Conservation (phyloP, 2,329 filamentous ascomycete species). For the Fusarium tricinctum region DNA sequence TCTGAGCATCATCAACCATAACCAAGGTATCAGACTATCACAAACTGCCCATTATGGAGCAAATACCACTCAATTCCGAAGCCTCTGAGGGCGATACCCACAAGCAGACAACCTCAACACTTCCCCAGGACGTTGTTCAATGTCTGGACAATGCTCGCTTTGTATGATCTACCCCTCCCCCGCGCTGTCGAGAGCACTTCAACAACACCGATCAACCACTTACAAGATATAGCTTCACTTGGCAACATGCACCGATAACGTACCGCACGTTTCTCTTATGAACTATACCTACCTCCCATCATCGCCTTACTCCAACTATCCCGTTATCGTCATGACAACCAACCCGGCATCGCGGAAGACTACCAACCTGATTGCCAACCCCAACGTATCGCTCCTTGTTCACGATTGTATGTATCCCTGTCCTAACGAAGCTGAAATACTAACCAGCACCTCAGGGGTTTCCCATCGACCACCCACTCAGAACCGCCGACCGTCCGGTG, state of each 20-base stretch:
- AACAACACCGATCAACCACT: conserved; percentile 17
- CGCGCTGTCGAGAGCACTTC: conserved; percentile 28
- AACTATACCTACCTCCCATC: conserved; percentile 97
- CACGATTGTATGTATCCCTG: conserved; percentile 77
- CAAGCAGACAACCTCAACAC: conserved; percentile 75
- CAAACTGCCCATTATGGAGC: conserved; percentile 61
- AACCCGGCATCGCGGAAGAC: conserved; percentile 84
- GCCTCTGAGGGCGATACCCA: conserved; percentile 80
- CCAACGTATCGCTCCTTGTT: conserved; percentile 91
- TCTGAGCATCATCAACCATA: conserved; percentile 30
- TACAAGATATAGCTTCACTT: conserved; percentile 81
- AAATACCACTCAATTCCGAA: conserved; percentile 81
- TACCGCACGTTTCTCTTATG: conserved; percentile 96
- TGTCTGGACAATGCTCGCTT: conserved; percentile 96
- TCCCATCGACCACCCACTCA: conserved; percentile 89
- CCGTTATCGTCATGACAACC: conserved; percentile 96
- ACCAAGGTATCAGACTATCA: background rate
- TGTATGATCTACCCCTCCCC: conserved; percentile 66
- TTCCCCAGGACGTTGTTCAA: conserved; percentile 88
- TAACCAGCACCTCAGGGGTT: conserved; percentile 70
- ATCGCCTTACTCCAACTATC: conserved; percentile 75
- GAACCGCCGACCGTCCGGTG: conserved; percentile 68
- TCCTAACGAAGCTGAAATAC: background rate
- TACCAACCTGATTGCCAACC: conserved; percentile 85
- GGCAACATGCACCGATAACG: conserved; percentile 86